phyloP scores from a whole-genome alignment of 2,329 filamentous ascomycete species.

The Corniculantispora saksenae region DNA sequence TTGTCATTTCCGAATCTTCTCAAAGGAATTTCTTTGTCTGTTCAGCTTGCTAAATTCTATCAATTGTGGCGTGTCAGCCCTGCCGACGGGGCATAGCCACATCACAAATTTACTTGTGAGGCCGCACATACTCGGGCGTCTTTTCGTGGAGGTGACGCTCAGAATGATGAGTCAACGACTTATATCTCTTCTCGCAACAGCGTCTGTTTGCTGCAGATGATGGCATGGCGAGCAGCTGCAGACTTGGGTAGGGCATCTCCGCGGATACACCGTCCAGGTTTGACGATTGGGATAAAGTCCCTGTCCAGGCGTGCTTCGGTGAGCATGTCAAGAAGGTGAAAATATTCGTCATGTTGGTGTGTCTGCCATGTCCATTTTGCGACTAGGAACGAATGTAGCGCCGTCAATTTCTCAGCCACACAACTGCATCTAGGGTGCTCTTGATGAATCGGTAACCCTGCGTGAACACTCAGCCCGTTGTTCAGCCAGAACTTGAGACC shows the following conservation, averaged over 20 bases:
- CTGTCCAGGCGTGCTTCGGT: not conserved
- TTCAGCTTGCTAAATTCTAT: too few relatives aligned
- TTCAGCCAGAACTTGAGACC: slow-evolving; percentile 3
- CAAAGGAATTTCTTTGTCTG: too few relatives aligned
- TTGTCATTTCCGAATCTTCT: not conserved
- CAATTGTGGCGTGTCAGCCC: too few relatives aligned
- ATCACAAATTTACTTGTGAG: too few relatives aligned
- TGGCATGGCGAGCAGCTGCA: not conserved
- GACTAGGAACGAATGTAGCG: not conserved
- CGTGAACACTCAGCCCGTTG: not conserved
- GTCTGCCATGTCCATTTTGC: slow-evolving; percentile 5
- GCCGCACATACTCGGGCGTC: not conserved
- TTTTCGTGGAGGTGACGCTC: not conserved
- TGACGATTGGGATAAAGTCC: not conserved
- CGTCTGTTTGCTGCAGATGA: slow-evolving; percentile 12
- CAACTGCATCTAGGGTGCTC: not conserved
- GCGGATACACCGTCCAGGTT: not conserved
- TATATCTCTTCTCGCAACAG: not conserved
- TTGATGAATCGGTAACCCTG: not conserved
- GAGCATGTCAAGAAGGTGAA: slow-evolving; percentile 9
- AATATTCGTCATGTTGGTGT: not conserved
- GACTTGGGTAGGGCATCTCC: not conserved
- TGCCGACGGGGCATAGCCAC: too few relatives aligned
- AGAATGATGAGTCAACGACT: not conserved
- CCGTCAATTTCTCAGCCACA: not conserved